phyloP scores from a whole-genome alignment of 495 filamentous ascomycete species.

The Tuber microsphaerosporum region DNA sequence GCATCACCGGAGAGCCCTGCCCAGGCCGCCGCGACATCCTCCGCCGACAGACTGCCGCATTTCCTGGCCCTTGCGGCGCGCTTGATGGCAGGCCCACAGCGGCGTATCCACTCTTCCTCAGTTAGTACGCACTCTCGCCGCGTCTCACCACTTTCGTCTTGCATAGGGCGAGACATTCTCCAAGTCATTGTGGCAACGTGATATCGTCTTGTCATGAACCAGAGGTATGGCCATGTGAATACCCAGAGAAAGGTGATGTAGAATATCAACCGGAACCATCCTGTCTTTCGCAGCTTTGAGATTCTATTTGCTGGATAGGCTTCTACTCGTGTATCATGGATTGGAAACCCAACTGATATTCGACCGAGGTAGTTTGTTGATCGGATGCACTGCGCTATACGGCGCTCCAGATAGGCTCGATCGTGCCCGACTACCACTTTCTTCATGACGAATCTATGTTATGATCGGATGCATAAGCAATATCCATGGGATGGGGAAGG shows the following conservation, averaged over 20 bases:
- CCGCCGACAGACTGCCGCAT: background rate
- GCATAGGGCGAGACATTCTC: conserved; percentile 45
- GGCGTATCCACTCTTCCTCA: conserved; percentile 28
- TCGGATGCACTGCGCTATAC: conserved; percentile 48
- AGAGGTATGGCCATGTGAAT: conserved; percentile 58
- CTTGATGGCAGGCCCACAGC: conserved; percentile 26
- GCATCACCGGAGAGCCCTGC: conserved; percentile 6
- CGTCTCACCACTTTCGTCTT: conserved; percentile 31
- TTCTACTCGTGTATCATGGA: conserved; percentile 46
- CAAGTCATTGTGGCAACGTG: conserved; percentile 53
- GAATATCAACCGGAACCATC: conserved; percentile 56
- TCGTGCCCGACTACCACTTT: conserved; percentile 24
- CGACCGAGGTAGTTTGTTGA: conserved; percentile 57
- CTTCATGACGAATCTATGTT: conserved; percentile 34
- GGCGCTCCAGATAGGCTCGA: conserved; percentile 40
- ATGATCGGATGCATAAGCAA: background rate
- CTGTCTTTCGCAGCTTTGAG: conserved; percentile 53
- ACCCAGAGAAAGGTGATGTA: conserved; percentile 56
- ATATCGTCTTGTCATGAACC: conserved; percentile 56
- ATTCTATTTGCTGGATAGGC: conserved; percentile 52
- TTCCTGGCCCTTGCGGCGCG: conserved; percentile 16
- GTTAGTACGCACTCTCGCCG: background rate
- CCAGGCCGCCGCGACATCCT: conserved; percentile 12
- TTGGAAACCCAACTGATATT: conserved; percentile 50
- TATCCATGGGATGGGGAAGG: background rate